A percentile compares a stretch with the other conserved stretches of the same genome.
Evolutionary conservation across 495 filamentous ascomycete species (phyloP).

Genomic region (Lepraria neglecta): DNA sequence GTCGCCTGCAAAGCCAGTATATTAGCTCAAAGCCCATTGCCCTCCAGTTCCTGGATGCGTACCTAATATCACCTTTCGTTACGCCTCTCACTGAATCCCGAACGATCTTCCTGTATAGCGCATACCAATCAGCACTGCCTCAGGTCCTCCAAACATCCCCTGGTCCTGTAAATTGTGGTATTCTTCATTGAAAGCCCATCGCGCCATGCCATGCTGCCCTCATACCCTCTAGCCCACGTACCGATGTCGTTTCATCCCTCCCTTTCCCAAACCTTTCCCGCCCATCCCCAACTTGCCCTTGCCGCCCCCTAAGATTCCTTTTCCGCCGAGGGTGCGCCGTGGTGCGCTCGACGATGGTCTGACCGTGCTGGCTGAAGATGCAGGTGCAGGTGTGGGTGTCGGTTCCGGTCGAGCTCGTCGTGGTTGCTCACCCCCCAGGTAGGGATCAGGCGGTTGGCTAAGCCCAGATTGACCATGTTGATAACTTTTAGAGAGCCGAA

Average conservation of each 20-base stretch:
- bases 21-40: neutral
- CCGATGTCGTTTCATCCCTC: conserved; percentile 23
- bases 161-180: neutral
- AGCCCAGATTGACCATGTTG: no score
- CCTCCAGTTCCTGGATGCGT: conserved; percentile 24
- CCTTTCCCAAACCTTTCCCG: conserved; percentile 26
- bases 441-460: conserved; percentile 28
- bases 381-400: conserved; percentile 21
- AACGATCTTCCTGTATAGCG: conserved; percentile 45
- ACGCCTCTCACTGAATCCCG: conserved; percentile 59
- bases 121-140: neutral
- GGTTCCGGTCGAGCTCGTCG: conserved; percentile 62
- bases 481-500: conserved; percentile 28
- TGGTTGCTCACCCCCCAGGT: conserved; percentile 49
- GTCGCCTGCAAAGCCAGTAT: conserved; percentile 45
- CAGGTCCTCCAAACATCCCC: neutral
- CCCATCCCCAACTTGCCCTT: conserved; percentile 25
- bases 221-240: conserved; percentile 6
- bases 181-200: no score
- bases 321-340: conserved; percentile 21
- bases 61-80: conserved; percentile 64
- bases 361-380: neutral
- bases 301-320: conserved; percentile 18
- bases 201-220: neutral
- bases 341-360: neutral